These are phyloP conservation scores for Seiridium unicorne DNA, from an alignment of 2,329 filamentous ascomycete species.

Conservation along the genomic window DNA sequence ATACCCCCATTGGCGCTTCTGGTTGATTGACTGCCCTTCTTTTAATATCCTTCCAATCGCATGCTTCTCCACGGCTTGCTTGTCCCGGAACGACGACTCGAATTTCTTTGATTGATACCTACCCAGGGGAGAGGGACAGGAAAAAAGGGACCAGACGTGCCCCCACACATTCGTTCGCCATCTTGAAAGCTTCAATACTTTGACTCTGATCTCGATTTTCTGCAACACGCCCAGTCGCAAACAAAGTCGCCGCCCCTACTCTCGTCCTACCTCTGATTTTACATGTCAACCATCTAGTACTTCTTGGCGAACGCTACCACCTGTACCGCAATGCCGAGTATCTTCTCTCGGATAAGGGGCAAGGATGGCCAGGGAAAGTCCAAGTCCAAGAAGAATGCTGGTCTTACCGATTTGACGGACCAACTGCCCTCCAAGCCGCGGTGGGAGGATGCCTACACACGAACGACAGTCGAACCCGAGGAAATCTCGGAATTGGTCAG, in stretches of 20 bases:
- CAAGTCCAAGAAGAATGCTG: slow-evolving; percentile 65
- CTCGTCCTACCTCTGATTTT: not conserved
- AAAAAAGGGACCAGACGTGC: not conserved
- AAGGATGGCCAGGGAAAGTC: slow-evolving; percentile 63
- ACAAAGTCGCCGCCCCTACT: no score
- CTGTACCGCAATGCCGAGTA: slow-evolving; percentile 48
- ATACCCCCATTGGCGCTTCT: not conserved
- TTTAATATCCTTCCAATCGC: not conserved
- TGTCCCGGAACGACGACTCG: not conserved
- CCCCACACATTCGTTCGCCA: not conserved
- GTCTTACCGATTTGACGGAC: slow-evolving; percentile 47
- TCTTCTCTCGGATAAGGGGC: slow-evolving; percentile 68
- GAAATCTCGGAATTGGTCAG: slow-evolving; percentile 87
- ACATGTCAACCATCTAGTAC: not conserved
- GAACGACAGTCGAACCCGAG: slow-evolving; percentile 79
- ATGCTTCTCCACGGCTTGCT: not conserved
- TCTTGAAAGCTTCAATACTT: not conserved
- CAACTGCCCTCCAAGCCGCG: slow-evolving; percentile 65
- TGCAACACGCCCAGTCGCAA: no score
- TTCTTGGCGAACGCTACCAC: not conserved
- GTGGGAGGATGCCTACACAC: slow-evolving; percentile 87
- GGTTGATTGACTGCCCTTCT: not conserved
- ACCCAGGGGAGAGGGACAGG: no score
- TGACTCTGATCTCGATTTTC: no score
- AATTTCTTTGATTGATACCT: not conserved